These are phyloP conservation scores for Ophiostoma sp. DNA, from an alignment of 2,329 filamentous ascomycete genomes.

Conservation along the genomic window DNA sequence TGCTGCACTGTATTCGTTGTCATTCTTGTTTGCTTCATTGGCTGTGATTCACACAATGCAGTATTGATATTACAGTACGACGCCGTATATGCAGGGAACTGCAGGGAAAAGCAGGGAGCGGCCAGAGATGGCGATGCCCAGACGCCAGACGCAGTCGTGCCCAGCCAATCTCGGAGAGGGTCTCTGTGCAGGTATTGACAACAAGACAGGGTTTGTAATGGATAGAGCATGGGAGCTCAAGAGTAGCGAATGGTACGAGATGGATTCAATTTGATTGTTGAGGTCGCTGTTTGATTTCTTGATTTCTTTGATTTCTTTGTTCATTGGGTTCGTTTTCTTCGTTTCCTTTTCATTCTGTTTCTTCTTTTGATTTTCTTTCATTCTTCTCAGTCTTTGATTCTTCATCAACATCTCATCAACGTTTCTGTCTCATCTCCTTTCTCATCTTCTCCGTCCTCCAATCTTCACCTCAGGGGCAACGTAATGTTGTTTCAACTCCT, in stretches of 20 bases:
- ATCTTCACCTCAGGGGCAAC: not conserved
- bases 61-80: not conserved
- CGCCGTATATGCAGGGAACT: not conserved
- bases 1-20: not conserved
- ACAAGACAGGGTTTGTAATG: not conserved
- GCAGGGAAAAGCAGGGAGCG: not conserved
- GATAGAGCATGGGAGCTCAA: too few relatives aligned
- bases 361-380: too few relatives aligned
- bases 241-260: not conserved
- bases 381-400: not conserved
- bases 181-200: not conserved
- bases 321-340: not conserved
- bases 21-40: not conserved
- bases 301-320: not conserved
- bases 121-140: not conserved
- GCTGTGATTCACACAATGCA: not conserved
- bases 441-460: not conserved
- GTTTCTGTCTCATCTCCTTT: too few relatives aligned
- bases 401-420: too few relatives aligned
- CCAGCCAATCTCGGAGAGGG: slow-evolving; percentile 4
- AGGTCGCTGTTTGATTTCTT: not conserved
- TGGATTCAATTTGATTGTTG: not conserved
- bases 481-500: slow-evolving; percentile 10
- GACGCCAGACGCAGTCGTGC: not conserved
- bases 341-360: not conserved